Conservation (phyloP, 1,284 basidiomycete genomes). For the Sporisorium scitamineum region DNA sequence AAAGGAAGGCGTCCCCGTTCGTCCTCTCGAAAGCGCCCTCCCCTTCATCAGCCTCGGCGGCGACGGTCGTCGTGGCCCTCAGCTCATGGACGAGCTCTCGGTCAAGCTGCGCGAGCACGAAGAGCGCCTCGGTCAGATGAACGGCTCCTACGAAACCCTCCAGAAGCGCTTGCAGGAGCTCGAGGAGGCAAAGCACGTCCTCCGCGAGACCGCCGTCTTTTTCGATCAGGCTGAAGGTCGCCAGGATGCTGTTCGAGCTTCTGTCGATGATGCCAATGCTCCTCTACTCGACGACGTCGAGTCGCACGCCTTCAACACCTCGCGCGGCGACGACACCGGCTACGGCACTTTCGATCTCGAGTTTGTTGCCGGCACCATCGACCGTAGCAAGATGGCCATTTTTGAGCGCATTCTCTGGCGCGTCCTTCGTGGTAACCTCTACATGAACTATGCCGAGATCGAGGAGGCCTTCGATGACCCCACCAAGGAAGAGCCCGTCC, state of each 20-base stretch:
- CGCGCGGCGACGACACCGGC: constrained; percentile 71
- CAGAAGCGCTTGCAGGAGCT: constrained; percentile 88
- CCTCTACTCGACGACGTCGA: constrained; percentile 86
- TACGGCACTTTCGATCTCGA: constrained; percentile 78
- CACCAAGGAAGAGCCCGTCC: constrained; percentile 72
- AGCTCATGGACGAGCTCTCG: constrained; percentile 93
- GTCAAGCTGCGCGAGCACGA: constrained; percentile 89
- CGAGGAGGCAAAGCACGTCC: constrained; percentile 87
- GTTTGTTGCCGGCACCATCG: constrained; percentile 96
- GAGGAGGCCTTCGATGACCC: constrained; percentile 91
- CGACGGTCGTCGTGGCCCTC: constrained; percentile 77
- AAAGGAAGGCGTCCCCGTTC: constrained; percentile 81
- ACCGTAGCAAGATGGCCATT: constrained; percentile 88
- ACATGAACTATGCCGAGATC: constrained; percentile 98
- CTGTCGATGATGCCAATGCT: constrained; percentile 85
- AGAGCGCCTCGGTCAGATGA: constrained; percentile 87
- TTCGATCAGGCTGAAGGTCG: constrained; percentile 90
- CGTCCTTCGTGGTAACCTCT: constrained; percentile 95
- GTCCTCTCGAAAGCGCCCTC: constrained; percentile 69
- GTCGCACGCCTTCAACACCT: constrained; percentile 72
- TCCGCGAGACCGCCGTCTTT: constrained; percentile 95
- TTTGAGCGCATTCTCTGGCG: constrained; percentile 99
- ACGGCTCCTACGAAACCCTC: constrained; percentile 88
- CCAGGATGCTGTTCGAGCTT: constrained; percentile 82
- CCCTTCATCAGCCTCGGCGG: constrained; percentile 60